Evolutionary conservation across 371 early-diverging fungal genomes (phyloP).

Genomic region (Nematocida sp.): DNA sequence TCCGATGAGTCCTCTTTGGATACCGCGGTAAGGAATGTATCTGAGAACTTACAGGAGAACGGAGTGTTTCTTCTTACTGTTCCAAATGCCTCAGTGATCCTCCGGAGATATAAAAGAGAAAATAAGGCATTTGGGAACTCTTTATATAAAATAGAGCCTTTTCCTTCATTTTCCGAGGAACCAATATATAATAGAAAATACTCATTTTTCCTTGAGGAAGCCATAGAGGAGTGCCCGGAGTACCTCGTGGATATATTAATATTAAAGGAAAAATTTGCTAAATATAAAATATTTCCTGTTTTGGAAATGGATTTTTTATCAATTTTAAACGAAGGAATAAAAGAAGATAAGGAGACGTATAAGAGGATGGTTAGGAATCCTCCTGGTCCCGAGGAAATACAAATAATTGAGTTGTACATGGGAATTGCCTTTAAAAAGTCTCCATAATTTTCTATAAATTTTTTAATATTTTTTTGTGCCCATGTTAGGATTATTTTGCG

Average conservation of each 20-base stretch:
- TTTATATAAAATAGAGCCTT: conserved; percentile 15
- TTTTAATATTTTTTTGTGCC: conserved; percentile 63
- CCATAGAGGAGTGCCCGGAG: conserved; percentile 91
- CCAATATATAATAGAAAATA: conserved; percentile 78
- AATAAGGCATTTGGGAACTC: conserved; percentile 34
- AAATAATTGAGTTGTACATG: conserved; percentile 63
- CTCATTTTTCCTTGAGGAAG: conserved; percentile 84
- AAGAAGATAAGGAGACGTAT: conserved; percentile 40
- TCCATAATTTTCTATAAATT: conserved; percentile 21
- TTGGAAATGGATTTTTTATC: conserved; percentile 54
- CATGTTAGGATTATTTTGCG: conserved; percentile 83
- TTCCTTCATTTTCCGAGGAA: neutral
- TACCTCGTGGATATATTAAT: conserved; percentile 70
- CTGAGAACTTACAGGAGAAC: conserved; percentile 72
- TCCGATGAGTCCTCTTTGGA: conserved; percentile 75
- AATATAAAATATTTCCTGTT: conserved; percentile 45
- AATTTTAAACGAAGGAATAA: conserved; percentile 50
- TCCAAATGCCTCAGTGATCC: conserved; percentile 80
- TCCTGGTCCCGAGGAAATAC: conserved; percentile 55
- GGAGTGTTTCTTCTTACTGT: conserved; percentile 86
- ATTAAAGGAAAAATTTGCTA: conserved; percentile 35
- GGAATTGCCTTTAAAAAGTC: conserved; percentile 60
- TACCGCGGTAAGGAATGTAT: conserved; percentile 76
- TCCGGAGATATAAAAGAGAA: conserved; percentile 68
- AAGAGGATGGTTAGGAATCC: conserved; percentile 40